phyloP scores from a whole-genome alignment of 2,329 filamentous ascomycete genomes.

The Ascochyta lentis region DNA sequence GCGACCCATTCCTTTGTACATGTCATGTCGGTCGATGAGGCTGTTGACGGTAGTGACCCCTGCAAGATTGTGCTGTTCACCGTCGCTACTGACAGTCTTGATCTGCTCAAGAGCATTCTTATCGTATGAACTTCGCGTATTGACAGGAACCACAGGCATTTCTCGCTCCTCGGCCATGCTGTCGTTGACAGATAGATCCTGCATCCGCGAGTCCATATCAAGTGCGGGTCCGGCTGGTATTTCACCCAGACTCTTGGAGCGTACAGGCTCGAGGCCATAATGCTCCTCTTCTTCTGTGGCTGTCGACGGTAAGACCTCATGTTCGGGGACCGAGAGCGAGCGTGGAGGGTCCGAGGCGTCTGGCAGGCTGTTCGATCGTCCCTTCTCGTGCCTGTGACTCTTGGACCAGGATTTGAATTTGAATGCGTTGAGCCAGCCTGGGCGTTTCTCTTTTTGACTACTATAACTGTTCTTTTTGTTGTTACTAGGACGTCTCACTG shows the following conservation, averaged over 20 bases:
- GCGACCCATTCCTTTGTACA: slow-evolving; percentile 47
- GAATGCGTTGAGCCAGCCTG: slow-evolving; percentile 40
- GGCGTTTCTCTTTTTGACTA: slow-evolving; percentile 36
- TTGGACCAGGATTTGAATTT: slow-evolving; percentile 39
- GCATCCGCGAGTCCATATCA: slow-evolving; percentile 35
- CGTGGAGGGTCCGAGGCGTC: slow-evolving; percentile 28
- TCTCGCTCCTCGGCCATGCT: slow-evolving; percentile 16
- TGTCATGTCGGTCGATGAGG: slow-evolving; percentile 53
- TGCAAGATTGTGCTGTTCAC: slow-evolving; percentile 27
- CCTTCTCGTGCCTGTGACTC: slow-evolving; percentile 29
- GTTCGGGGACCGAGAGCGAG: slow-evolving; percentile 33
- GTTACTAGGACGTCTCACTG: slow-evolving; percentile 16
- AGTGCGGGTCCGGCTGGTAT: slow-evolving; percentile 35
- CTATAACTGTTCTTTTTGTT: slow-evolving; percentile 29
- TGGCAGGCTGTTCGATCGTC: slow-evolving; percentile 32
- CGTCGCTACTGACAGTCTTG: slow-evolving; percentile 34
- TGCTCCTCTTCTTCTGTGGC: slow-evolving; percentile 22
- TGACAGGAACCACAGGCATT: slow-evolving; percentile 14
- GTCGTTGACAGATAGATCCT: slow-evolving; percentile 24
- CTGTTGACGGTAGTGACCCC: slow-evolving; percentile 44
- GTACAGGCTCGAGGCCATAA: slow-evolving; percentile 34
- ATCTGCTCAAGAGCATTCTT: slow-evolving; percentile 38
- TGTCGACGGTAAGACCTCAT: slow-evolving; percentile 19
- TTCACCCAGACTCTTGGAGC: slow-evolving; percentile 45
- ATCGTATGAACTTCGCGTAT: slow-evolving; percentile 19